Percentiles rank a stretch among this genome's conserved stretches.
phyloP scores from a whole-genome alignment of 371 early-diverging fungal genomes.

The Nematocida sp. region DNA sequence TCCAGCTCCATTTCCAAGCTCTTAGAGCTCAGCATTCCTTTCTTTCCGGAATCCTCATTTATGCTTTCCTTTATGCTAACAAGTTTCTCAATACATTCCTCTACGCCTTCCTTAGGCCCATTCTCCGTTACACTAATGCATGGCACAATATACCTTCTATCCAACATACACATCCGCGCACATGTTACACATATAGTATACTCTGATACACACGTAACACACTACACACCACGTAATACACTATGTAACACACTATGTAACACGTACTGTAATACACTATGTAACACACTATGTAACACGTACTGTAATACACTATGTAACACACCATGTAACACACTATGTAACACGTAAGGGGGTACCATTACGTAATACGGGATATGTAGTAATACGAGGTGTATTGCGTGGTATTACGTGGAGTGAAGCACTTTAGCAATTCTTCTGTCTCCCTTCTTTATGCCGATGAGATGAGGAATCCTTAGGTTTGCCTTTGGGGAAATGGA shows the following conservation, averaged over 20 bases:
- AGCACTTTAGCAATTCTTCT: neutral
- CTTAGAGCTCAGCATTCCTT: neutral
- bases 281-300: too few species aligned
- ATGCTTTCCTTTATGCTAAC: neutral
- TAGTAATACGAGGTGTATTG: too few species aligned
- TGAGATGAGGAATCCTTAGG: neutral
- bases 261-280: too few species aligned
- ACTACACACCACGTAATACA: too few species aligned
- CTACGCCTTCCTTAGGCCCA: neutral
- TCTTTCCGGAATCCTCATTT: neutral
- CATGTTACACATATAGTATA: neutral
- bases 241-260: too few species aligned
- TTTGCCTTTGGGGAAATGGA: neutral
- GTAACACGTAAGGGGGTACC: too few species aligned
- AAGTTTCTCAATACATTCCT: constrained; percentile 29
- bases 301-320: too few species aligned
- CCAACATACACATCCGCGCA: constrained; percentile 13
- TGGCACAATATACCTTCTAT: constrained; percentile 47
- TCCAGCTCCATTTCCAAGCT: constrained; percentile 35
- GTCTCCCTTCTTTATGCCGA: constrained; percentile 14
- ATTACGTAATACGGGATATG: too few species aligned
- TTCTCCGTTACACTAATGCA: neutral
- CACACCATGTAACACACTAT: too few species aligned
- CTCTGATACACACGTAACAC: too few species aligned
- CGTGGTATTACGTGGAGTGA: neutral